These are phyloP conservation scores for Sclerospora graminicola DNA, from an alignment of 352 stramenopile species.

Conservation along the genomic window DNA sequence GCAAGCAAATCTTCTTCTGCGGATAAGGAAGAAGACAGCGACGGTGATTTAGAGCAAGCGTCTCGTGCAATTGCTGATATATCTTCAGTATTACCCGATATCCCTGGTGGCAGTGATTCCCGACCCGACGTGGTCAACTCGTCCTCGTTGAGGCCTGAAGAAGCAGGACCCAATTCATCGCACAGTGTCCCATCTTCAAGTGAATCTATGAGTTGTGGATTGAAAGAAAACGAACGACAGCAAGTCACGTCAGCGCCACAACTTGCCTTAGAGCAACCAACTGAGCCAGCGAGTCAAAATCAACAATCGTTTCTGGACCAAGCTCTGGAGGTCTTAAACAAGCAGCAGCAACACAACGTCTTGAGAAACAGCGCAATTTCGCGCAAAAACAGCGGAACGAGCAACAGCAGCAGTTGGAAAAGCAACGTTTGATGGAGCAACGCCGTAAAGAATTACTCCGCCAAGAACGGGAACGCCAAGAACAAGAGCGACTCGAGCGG, in stretches of 20 bases:
- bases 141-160: constrained; percentile 4
- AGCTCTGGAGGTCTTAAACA: constrained; percentile 33
- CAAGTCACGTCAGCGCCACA: background rate
- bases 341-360: constrained; percentile 22
- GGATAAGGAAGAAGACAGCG: constrained; percentile 22
- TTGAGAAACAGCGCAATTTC: constrained; percentile 13
- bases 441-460: constrained; percentile 20
- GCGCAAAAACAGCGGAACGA: constrained; percentile 11
- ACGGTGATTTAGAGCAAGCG: constrained; percentile 23
- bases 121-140: constrained; percentile 14
- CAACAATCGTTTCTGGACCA: constrained; percentile 34
- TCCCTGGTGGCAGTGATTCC: constrained; percentile 10
- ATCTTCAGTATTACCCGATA: constrained; percentile 22
- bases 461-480: constrained; percentile 14
- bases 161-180: constrained; percentile 1
- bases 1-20: constrained; percentile 10
- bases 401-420: constrained; percentile 9
- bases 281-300: constrained; percentile 1
- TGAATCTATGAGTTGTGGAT: constrained; percentile 9
- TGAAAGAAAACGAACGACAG: constrained; percentile 6
- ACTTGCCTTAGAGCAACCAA: constrained; percentile 1
- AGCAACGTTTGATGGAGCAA: constrained; percentile 12
- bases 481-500: constrained; percentile 17
- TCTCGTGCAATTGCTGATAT: constrained; percentile 31
- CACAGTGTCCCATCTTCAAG: constrained; percentile 3